Percentiles rank a stretch among this genome's conserved stretches.
Conservation (phyloP, 2,329 filamentous ascomycete genomes). For the Claviceps humidiphila region DNA sequence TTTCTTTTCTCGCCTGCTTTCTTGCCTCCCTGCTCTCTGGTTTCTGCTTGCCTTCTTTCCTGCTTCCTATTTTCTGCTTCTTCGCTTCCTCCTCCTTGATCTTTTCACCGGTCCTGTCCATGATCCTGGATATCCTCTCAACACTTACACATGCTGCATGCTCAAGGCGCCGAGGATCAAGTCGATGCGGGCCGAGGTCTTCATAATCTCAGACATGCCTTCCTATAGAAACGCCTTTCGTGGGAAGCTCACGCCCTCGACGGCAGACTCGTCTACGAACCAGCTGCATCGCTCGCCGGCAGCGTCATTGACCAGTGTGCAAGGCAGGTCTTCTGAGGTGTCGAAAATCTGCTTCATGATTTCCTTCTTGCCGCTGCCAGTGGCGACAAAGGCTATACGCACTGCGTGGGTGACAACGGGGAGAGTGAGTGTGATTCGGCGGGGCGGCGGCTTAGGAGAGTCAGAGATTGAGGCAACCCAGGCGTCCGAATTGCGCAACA, state of each 20-base stretch:
- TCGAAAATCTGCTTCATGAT: conserved; percentile 88
- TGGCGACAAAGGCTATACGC: conserved; percentile 83
- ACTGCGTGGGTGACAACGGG: conserved; percentile 81
- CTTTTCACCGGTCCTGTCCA: too few relatives aligned
- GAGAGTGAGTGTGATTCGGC: conserved; percentile 81
- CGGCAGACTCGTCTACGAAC: conserved; percentile 82
- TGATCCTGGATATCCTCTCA: too few relatives aligned
- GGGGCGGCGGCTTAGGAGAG: conserved; percentile 86
- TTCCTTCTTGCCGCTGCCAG: conserved; percentile 77
- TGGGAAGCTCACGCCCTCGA: conserved; percentile 75
- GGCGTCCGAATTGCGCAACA: conserved; percentile 73
- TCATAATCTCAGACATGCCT: background rate
- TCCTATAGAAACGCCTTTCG: conserved; percentile 49
- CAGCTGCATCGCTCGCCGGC: conserved; percentile 81
- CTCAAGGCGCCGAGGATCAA: background rate
- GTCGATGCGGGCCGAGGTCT: background rate
- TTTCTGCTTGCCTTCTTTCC: too few relatives aligned
- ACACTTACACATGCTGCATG: background rate
- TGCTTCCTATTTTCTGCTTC: too few relatives aligned
- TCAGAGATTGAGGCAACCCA: conserved; percentile 91
- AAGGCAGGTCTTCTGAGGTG: conserved; percentile 60
- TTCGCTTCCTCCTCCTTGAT: too few relatives aligned
- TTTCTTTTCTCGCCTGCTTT: too few relatives aligned
- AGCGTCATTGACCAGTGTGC: conserved; percentile 73
- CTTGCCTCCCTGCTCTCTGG: background rate